A percentile compares a stretch with the other conserved stretches of the same genome.
Conservation (phyloP, 495 filamentous ascomycete genomes). For the Penicillium egyptiacum region DNA sequence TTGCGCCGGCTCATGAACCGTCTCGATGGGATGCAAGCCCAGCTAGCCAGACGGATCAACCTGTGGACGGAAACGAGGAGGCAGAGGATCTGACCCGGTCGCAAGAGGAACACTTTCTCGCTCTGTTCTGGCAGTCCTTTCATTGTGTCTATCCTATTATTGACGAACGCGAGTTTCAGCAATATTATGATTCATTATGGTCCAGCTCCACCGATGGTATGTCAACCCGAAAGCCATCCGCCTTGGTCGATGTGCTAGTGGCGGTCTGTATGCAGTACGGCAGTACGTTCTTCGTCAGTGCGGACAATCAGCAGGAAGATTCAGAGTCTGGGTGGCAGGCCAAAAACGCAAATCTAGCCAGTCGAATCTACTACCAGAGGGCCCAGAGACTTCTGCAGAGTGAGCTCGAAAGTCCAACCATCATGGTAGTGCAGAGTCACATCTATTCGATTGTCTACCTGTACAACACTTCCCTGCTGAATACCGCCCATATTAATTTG, state of each 20-base stretch:
- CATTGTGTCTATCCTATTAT: conserved; percentile 40
- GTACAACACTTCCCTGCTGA: conserved; percentile 41
- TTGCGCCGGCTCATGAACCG: neutral
- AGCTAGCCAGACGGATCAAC: neutral
- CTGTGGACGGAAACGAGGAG: neutral
- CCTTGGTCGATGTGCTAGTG: conserved; percentile 55
- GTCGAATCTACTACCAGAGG: conserved; percentile 47
- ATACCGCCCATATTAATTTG: conserved; percentile 44
- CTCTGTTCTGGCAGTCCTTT: conserved; percentile 50
- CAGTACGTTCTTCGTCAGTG: conserved; percentile 25
- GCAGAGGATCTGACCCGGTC: conserved; percentile 19
- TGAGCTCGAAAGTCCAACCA: conserved; percentile 50
- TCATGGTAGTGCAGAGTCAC: neutral
- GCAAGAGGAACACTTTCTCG: conserved; percentile 52
- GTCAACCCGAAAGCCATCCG: conserved; percentile 43
- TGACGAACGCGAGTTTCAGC: conserved; percentile 48
- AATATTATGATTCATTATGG: conserved; percentile 52
- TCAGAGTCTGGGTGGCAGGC: conserved; percentile 11
- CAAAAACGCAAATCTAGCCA: conserved; percentile 45
- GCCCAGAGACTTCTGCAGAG: conserved; percentile 45
- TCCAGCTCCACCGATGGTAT: conserved; percentile 17
- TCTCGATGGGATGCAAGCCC: neutral
- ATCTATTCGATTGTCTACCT: neutral
- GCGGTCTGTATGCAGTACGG: conserved; percentile 57
- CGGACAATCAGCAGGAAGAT: conserved; percentile 10